A percentile compares a stretch with the other conserved stretches of the same genome.
phyloP scores from a whole-genome alignment of 345 rosid genomes.

The Lumnitzera littorea region DNA sequence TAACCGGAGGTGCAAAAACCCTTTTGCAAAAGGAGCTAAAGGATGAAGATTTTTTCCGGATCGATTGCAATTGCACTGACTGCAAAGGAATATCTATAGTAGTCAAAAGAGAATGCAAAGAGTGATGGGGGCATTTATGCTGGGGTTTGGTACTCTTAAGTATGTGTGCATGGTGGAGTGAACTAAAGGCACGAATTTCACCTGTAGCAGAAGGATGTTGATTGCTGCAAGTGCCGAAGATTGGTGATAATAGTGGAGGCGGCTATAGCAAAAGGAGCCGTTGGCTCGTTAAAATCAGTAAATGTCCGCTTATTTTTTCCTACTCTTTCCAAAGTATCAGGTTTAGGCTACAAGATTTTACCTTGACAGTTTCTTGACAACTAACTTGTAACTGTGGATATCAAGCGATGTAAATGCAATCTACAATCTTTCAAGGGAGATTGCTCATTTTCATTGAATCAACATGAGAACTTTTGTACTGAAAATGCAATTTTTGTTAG shows the following conservation, averaged over 20 bases:
- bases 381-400: too few relatives aligned
- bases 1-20: conserved; percentile 25
- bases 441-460: too few relatives aligned
- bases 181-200: conserved; percentile 20
- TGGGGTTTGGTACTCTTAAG: conserved; percentile 40
- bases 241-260: background rate
- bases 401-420: too few relatives aligned
- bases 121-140: conserved; percentile 19
- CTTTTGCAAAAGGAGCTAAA: conserved; percentile 17
- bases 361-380: too few relatives aligned
- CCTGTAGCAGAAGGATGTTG: conserved; percentile 47
- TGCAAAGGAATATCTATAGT: conserved; percentile 17
- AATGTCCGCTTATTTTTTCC: too few relatives aligned
- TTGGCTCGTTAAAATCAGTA: too few relatives aligned
- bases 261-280: too few relatives aligned
- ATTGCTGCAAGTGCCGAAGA: conserved; percentile 13
- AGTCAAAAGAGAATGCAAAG: conserved; percentile 11
- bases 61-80: conserved; percentile 30
- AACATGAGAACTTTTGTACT: too few relatives aligned
- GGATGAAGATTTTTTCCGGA: conserved; percentile 34
- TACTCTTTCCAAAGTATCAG: too few relatives aligned
- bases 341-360: too few relatives aligned
- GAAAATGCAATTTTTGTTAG: too few relatives aligned
- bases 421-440: too few relatives aligned
- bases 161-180: conserved; percentile 19